A percentile compares a stretch with the other conserved stretches of the same genome.
These are phyloP conservation scores for Heliamphora pulchella DNA, from an alignment of 179 eudicot genomes.

Conservation along the genomic window DNA sequence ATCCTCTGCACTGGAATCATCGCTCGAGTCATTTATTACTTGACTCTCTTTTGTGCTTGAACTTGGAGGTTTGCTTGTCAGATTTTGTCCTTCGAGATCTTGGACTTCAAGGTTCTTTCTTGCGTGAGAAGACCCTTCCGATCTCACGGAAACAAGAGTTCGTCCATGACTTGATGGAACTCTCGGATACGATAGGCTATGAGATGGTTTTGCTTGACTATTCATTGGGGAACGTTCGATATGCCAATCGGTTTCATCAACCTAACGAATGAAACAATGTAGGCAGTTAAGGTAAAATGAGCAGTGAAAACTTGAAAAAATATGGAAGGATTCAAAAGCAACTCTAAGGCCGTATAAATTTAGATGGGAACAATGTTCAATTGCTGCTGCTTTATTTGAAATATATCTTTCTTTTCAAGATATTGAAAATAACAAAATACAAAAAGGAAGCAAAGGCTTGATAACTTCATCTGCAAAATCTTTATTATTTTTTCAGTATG, in stretches of 20 bases:
- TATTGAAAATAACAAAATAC: not conserved
- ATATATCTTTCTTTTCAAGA: not conserved
- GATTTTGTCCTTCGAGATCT: constrained; percentile 15
- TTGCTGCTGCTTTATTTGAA: not conserved
- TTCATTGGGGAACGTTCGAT: constrained; percentile 24
- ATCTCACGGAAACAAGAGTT: constrained; percentile 45
- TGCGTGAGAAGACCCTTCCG: constrained; percentile 61
- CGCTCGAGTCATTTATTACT: constrained; percentile 42
- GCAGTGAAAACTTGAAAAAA: not conserved
- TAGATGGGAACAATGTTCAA: not conserved
- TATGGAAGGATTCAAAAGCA: not conserved
- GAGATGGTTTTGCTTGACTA: constrained; percentile 30
- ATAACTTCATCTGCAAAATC: not conserved
- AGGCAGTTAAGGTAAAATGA: not conserved
- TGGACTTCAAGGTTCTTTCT: constrained; percentile 28
- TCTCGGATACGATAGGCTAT: constrained; percentile 55
- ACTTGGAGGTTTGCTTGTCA: constrained; percentile 15
- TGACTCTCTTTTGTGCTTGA: constrained; percentile 22
- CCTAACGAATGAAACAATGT: constrained; percentile 27
- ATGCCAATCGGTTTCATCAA: constrained; percentile 16
- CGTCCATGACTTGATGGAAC: constrained; percentile 31
- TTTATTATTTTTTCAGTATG: not conserved
- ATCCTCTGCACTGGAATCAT: constrained; percentile 72
- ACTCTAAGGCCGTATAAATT: not conserved
- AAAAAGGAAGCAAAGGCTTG: not conserved